A percentile compares a stretch with the other conserved stretches of the same genome.
These are phyloP conservation scores for Pichiaceae sp. DNA, from an alignment of 1,139 yeast genomes.

Conservation along the genomic window DNA sequence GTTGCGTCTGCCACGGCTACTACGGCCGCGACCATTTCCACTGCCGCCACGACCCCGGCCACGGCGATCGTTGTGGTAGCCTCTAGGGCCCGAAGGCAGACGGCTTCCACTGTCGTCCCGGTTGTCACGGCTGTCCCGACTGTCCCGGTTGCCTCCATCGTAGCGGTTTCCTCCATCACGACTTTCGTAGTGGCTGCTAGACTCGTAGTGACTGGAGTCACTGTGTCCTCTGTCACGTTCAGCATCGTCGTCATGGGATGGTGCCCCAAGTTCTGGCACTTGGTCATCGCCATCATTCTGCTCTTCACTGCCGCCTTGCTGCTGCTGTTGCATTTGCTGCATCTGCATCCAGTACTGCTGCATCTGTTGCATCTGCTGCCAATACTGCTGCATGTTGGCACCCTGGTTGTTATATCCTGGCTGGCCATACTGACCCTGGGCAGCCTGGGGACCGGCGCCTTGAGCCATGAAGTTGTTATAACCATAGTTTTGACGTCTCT, in stretches of 20 bases:
- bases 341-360: conserved; percentile 21
- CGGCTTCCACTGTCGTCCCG: background rate
- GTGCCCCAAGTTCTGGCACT: conserved; percentile 1
- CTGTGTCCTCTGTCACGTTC: conserved; percentile 1
- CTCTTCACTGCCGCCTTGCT: conserved; percentile 16
- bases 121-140: background rate
- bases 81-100: conserved; percentile 26
- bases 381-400: conserved; percentile 31
- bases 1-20: conserved; percentile 2
- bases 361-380: conserved; percentile 17
- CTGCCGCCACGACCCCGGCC: conserved; percentile 5
- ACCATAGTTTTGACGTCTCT: conserved; percentile 27
- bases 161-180: too few species aligned
- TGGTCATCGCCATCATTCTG: background rate
- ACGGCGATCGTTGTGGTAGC: conserved; percentile 14
- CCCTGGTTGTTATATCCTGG: conserved; percentile 25
- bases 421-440: background rate
- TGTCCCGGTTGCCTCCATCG: too few species aligned
- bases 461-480: conserved; percentile 19
- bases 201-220: background rate
- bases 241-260: background rate
- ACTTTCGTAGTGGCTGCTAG: background rate
- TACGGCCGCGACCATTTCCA: background rate
- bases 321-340: conserved; percentile 19
- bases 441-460: conserved; percentile 2